Conservation (phyloP, 2,329 filamentous ascomycete genomes). For the Diaporthe ampelina region DNA sequence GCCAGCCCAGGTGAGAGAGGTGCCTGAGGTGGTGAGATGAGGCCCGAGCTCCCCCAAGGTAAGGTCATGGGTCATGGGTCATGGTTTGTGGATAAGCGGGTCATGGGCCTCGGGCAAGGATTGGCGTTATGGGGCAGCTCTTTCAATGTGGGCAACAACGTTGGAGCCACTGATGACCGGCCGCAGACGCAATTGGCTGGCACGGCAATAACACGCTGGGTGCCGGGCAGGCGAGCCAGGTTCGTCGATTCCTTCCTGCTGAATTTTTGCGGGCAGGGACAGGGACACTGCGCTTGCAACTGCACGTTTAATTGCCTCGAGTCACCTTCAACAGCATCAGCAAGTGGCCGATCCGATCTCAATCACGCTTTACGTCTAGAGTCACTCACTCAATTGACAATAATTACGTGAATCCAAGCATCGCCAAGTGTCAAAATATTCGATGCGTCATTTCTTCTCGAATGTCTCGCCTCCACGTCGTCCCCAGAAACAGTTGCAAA, state of each 20-base stretch:
- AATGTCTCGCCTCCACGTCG: neutral
- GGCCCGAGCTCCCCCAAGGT: constrained; percentile 27
- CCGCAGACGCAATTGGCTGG: neutral
- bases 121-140: constrained; percentile 6
- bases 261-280: constrained; percentile 5
- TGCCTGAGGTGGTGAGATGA: constrained; percentile 19
- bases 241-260: neutral
- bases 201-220: constrained; percentile 13
- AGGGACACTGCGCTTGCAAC: constrained; percentile 34
- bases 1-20: neutral
- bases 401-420: neutral
- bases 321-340: constrained; percentile 14
- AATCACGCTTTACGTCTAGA: neutral
- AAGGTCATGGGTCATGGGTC: constrained; percentile 7
- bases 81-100: neutral
- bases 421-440: neutral
- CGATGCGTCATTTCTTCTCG: constrained; percentile 15
- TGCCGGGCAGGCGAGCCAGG: constrained; percentile 2
- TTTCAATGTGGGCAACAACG: neutral
- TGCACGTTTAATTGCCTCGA: constrained; percentile 35
- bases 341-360: neutral
- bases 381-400: neutral
- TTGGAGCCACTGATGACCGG: constrained; percentile 1
- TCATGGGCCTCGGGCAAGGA: constrained; percentile 10
- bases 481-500: neutral